Evolutionary conservation across 176 grass and related monocot species (phyloP).

Genomic region (Ensete ventricosum): DNA sequence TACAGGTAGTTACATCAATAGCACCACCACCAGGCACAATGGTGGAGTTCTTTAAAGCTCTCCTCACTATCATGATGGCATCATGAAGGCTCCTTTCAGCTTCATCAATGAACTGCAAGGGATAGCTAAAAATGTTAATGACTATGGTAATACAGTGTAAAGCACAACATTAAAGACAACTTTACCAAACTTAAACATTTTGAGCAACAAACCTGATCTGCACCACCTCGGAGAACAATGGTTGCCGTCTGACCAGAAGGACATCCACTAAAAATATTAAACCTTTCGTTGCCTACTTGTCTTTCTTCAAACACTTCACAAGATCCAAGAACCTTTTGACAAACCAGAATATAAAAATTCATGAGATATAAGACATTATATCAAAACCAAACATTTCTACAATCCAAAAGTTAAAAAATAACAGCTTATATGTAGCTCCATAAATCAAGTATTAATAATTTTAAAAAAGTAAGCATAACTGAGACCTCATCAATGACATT

Average conservation of each 20-base stretch:
- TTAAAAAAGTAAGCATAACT: neutral
- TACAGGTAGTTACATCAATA: constrained; percentile 41
- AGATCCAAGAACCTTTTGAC: constrained; percentile 67
- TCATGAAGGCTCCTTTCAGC: constrained; percentile 95
- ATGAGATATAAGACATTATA: neutral
- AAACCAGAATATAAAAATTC: constrained; percentile 1
- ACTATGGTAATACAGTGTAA: neutral
- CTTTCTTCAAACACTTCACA: constrained; percentile 95
- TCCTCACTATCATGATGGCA: constrained; percentile 99
- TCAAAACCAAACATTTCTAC: neutral
- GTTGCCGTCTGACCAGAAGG: constrained; percentile 85
- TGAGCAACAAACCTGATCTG: constrained; percentile 57
- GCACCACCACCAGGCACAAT: constrained; percentile 90
- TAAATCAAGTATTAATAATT: neutral
- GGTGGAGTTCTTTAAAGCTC: constrained; percentile 89
- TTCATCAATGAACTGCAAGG: constrained; percentile 87
- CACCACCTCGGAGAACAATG: constrained; percentile 88
- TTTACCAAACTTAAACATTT: neutral
- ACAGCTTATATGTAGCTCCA: neutral
- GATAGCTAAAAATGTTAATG: constrained; percentile 9
- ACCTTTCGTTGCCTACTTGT: constrained; percentile 93
- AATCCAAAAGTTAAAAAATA: constrained; percentile 8
- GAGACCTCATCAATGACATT: constrained; percentile 75
- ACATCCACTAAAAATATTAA: constrained; percentile 89
- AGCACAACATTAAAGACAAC: neutral